Evolutionary conservation across 805 yeast species (phyloP).

Genomic region (Yamadazyma sp.): DNA sequence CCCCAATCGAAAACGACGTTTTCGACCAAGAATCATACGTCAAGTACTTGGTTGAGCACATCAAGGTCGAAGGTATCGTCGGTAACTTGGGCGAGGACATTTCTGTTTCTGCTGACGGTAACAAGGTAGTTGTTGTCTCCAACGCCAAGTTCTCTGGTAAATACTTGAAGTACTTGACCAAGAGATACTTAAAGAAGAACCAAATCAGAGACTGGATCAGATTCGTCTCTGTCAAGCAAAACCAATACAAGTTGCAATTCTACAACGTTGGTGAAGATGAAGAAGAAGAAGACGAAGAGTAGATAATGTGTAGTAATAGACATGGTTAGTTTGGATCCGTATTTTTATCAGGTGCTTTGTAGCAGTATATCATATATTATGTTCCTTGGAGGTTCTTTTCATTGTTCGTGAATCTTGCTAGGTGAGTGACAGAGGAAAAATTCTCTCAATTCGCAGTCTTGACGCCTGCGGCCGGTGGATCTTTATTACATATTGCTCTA

Average conservation of each 20-base stretch:
- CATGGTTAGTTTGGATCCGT: too few relatives aligned
- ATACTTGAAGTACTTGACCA: slow-evolving; percentile 98
- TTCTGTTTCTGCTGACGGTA: slow-evolving; percentile 81
- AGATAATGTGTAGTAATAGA: too few relatives aligned
- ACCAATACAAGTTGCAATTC: slow-evolving; percentile 97
- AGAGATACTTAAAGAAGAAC: slow-evolving; percentile 99
- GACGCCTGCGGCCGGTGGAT: too few relatives aligned
- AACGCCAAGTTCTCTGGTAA: slow-evolving; percentile 98
- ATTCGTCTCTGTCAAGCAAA: slow-evolving; percentile 93
- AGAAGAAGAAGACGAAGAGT: slow-evolving; percentile 90
- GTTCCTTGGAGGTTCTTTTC: too few relatives aligned
- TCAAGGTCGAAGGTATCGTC: slow-evolving; percentile 95
- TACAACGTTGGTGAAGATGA: slow-evolving; percentile 95
- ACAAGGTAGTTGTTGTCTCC: slow-evolving; percentile 86
- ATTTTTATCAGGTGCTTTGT: too few relatives aligned
- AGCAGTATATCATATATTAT: too few relatives aligned
- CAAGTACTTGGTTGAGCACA: slow-evolving; percentile 97
- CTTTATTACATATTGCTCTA: too few relatives aligned
- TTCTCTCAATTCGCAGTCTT: too few relatives aligned
- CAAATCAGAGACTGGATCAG: slow-evolving; percentile 99
- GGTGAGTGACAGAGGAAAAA: too few relatives aligned
- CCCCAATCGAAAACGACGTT: slow-evolving; percentile 96
- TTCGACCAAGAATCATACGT: slow-evolving; percentile 97
- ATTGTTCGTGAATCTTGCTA: too few relatives aligned
- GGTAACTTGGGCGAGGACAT: slow-evolving; percentile 97